Percentiles rank a stretch among this genome's conserved stretches.
Conservation (phyloP, 768 basidiomycete genomes). For the Leccinum disarticulatum region DNA sequence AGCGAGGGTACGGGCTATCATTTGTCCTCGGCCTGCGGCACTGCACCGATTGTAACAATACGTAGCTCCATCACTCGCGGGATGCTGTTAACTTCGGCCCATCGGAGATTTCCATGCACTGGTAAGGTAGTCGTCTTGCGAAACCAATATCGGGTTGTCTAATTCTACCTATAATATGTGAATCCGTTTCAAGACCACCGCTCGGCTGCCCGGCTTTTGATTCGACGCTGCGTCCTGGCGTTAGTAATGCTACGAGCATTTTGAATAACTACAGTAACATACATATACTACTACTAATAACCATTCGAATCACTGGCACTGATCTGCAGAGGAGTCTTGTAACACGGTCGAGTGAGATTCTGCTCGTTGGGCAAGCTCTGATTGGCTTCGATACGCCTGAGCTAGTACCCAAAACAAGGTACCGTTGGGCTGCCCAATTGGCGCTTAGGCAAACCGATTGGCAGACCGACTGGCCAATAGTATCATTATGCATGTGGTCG, state of each 20-base stretch:
- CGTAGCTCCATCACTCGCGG: background rate
- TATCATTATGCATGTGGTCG: background rate
- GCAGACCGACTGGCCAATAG: background rate
- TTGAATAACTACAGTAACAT: background rate
- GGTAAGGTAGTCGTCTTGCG: background rate
- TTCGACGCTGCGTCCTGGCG: background rate
- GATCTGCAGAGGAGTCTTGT: too few species aligned
- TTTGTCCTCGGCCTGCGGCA: background rate
- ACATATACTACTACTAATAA: background rate
- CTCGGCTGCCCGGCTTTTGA: background rate
- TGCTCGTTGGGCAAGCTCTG: too few species aligned
- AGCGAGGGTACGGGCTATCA: background rate
- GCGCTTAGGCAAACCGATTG: background rate
- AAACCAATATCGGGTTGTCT: too few species aligned
- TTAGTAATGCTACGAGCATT: background rate
- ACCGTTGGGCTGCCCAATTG: too few species aligned
- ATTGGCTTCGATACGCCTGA: too few species aligned
- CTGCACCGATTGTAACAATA: background rate
- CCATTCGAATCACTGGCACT: too few species aligned
- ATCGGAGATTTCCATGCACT: background rate
- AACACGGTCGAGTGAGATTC: too few species aligned
- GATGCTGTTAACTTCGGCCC: background rate
- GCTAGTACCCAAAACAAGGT: too few species aligned
- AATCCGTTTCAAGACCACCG: background rate
- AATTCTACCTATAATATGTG: background rate